Evolutionary conservation across 139 green algal genomes (phyloP), one percentile per base, ranked within the genome.

Genomic region (Micromonas commoda): DNA sequence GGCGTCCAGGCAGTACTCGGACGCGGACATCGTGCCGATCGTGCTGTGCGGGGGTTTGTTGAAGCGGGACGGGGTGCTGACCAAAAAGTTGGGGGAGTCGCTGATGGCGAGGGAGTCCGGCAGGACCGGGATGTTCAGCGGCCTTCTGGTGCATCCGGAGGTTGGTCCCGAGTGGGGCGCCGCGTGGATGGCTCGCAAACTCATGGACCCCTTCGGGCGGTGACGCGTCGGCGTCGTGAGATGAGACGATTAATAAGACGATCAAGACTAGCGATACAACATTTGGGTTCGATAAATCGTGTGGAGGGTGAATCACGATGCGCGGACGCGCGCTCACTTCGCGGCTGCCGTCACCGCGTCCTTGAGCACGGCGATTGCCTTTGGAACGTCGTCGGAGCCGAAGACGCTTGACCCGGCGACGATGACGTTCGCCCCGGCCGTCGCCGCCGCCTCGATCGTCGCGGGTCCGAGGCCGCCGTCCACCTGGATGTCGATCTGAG

Each of bases 341-440:
- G n/a, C n/a, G n/a, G n/a, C n/a, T n/a, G 45, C 9, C 45, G 45
- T 57, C 45, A 9, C 45, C 45, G 45, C 45, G 45, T 57, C 45
- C 45, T 57, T 9, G 16, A 57, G 45, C 45, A 16, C 16, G 9
- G 45, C 45, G 45, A 57, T 57, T 16, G 45, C 45, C 9, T 57
- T 16, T 16, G 45, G 45, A 57, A 57, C 16, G 45, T 92, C 76
- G 13, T 72, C 23, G 0, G 89, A 81, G 2, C 87, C 87, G 83
- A 97, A 96, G 0, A 97, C 85, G 34, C 86, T 81, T 45, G 77
- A 92, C 37, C 92, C 92, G 16, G 92, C 90, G 53, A 97, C 92
- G n/a, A 96, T 79, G 24, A 90, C 87, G 54, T 96, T 96, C 0
- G 92, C 92, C 0, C 92, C 92, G 9, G 91, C 92, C 32, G 39